Evolutionary conservation across 2,329 filamentous ascomycete genomes (phyloP), one percentile per base, ranked within the genome.

Genomic region (Trichoderma arundinaceum): DNA sequence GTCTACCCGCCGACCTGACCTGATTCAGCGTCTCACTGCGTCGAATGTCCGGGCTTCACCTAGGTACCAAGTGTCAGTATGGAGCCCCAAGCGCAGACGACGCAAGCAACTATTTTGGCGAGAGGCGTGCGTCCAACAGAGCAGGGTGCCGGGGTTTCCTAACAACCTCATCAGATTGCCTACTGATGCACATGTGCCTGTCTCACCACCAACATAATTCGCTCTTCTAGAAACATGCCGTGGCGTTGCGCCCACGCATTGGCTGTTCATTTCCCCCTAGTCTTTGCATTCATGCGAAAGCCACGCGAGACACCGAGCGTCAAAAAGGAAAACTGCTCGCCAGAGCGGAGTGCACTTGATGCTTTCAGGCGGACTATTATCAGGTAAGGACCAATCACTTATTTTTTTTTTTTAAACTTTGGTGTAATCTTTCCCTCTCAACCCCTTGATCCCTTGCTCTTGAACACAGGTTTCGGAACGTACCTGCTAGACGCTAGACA

Each of bases 211-310:
- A 65, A 54, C 38, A 60, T n/a, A 44, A 59, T 52, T 65, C 64
- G 49, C 64, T 60, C 41, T 66, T 66, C 64, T 44, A 53, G 58
- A 66, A 66, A 43, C 59, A 66, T 57, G 60, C 59, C 4, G 44
- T 43, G 32, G 17, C 15, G 46, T 58, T 49, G 12, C 38, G 49
- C 48, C 44, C 51, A 64, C 28, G 59, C 38, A 64, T 66, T 64
- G 65, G 65, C 51, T 58, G 28, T 51, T 64, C 59, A 66, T 66
- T 49, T 46, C 33, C 64, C 58, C 48, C 63, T 60, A 17, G 44
- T 53, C 48, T 49, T 49, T 41, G 22, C 32, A 52, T 65, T 52
- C 33, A 65, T 65, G 63, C 54, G 49, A 59, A 48, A 43, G 53
- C 62, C 62, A 65, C 62, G 62, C 53, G 62, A 65, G 62, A 65